Evolutionary conservation across 2,329 filamentous ascomycete genomes (phyloP).

Genomic region (Phialophora macrospora): DNA sequence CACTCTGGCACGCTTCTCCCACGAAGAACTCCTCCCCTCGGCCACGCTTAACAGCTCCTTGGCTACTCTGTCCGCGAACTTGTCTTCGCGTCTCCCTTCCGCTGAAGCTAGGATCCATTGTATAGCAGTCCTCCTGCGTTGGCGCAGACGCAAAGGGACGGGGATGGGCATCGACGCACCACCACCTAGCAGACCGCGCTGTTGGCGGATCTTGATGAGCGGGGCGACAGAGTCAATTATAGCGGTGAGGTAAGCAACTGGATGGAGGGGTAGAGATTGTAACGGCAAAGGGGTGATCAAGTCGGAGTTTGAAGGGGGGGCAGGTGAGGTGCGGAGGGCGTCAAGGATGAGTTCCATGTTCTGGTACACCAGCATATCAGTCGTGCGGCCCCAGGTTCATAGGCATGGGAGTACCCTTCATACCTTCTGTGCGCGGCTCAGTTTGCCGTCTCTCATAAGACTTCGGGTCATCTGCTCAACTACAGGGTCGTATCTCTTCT

Average conservation of each 20-base stretch:
- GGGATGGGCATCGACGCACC: constrained; percentile 83
- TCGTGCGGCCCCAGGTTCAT: background rate
- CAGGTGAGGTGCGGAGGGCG: constrained; percentile 77
- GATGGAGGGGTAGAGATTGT: constrained; percentile 82
- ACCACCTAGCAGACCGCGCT: constrained; percentile 82
- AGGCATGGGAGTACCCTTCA: constrained; percentile 12
- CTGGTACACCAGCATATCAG: constrained; percentile 52
- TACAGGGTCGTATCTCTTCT: constrained; percentile 83
- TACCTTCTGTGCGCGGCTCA: constrained; percentile 87
- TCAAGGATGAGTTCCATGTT: constrained; percentile 84
- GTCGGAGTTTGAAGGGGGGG: constrained; percentile 14
- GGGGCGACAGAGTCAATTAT: constrained; percentile 93
- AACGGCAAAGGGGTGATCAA: constrained; percentile 74
- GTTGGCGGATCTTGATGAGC: constrained; percentile 75
- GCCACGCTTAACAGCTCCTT: constrained; percentile 86
- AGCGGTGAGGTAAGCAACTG: constrained; percentile 83
- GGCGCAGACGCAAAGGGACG: constrained; percentile 72
- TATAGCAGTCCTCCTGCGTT: constrained; percentile 78
- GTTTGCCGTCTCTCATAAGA: constrained; percentile 89
- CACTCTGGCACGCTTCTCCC: constrained; percentile 77
- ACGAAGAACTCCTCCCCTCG: constrained; percentile 80
- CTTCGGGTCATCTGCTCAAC: constrained; percentile 86
- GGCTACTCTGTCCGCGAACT: constrained; percentile 77
- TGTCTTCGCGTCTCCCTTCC: constrained; percentile 73
- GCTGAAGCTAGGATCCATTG: constrained; percentile 89